Evolutionary conservation across 768 basidiomycete genomes (phyloP).

Genomic region (Leccinum subtestaceum): DNA sequence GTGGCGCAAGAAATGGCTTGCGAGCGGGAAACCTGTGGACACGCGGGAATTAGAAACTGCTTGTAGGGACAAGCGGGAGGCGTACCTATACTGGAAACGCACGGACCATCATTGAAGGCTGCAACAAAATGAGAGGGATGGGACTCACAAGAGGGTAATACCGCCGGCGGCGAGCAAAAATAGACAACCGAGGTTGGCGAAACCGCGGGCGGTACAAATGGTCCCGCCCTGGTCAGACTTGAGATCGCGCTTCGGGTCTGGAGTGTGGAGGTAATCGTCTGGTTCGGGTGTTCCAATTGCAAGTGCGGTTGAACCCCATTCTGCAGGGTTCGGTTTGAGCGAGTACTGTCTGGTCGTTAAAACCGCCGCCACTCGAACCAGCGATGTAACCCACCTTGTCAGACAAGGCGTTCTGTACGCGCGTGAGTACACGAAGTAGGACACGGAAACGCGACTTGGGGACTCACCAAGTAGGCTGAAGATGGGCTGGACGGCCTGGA

Average conservation of each 20-base stretch:
- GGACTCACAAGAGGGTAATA: slow-evolving; percentile 56
- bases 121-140: neutral
- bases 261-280: slow-evolving; percentile 65
- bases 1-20: slow-evolving; percentile 43
- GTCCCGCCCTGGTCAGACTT: slow-evolving; percentile 55
- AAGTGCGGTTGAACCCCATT: slow-evolving; percentile 48
- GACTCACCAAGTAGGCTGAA: slow-evolving; percentile 23
- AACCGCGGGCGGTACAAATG: slow-evolving; percentile 59
- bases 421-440: neutral
- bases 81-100: slow-evolving; percentile 18
- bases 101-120: neutral
- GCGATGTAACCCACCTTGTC: slow-evolving; percentile 20
- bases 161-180: slow-evolving; percentile 48
- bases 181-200: slow-evolving; percentile 68
- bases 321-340: slow-evolving; percentile 42
- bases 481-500: slow-evolving; percentile 30
- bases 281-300: slow-evolving; percentile 46
- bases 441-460: neutral
- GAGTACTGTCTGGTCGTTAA: slow-evolving; percentile 32
- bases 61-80: neutral
- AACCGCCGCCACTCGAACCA: neutral
- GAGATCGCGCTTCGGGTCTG: slow-evolving; percentile 52
- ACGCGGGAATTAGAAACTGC: neutral
- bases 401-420: slow-evolving; percentile 26
- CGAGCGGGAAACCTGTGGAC: slow-evolving; percentile 46